These are phyloP conservation scores for Balamuthia mandrillaris DNA, from an alignment of 208 protist species.

Conservation along the genomic window DNA sequence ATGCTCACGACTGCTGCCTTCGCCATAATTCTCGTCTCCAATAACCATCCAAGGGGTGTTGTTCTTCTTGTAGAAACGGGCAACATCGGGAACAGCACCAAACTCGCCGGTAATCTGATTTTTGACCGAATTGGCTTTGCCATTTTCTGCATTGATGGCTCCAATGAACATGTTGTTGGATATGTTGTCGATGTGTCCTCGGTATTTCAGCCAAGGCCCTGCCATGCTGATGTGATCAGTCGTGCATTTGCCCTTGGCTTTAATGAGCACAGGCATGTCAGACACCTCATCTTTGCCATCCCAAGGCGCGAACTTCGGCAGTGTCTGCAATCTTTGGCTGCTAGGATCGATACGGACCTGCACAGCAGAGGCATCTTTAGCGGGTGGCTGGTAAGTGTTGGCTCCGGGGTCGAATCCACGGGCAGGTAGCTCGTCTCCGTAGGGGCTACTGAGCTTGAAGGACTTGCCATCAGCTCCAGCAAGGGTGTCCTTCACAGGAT, in stretches of 20 bases:
- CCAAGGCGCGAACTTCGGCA: conserved; percentile 72
- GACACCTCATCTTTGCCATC: conserved; percentile 49
- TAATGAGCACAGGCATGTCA: conserved; percentile 54
- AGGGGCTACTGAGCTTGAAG: conserved; percentile 68
- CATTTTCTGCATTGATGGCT: conserved; percentile 74
- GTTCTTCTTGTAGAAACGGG: conserved; percentile 63
- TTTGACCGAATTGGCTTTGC: conserved; percentile 70
- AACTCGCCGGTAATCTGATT: conserved; percentile 72
- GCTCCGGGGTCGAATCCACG: conserved; percentile 66
- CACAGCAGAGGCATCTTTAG: conserved; percentile 46
- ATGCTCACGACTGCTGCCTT: conserved; percentile 79
- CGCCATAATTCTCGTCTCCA: conserved; percentile 85
- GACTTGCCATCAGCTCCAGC: conserved; percentile 56
- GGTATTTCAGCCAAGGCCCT: conserved; percentile 78
- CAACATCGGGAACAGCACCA: conserved; percentile 59
- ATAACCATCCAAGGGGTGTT: conserved; percentile 77
- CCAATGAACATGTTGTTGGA: conserved; percentile 84
- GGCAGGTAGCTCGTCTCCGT: conserved; percentile 65
- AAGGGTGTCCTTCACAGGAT: conserved; percentile 73
- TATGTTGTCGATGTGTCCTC: conserved; percentile 85
- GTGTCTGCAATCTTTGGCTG: conserved; percentile 61
- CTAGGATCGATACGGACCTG: conserved; percentile 67
- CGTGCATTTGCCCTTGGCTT: conserved; percentile 79
- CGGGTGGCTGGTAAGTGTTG: conserved; percentile 68
- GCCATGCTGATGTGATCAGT: conserved; percentile 83